Evolutionary conservation across 768 basidiomycete species (phyloP).

Genomic region (Solioccasus polychromus): DNA sequence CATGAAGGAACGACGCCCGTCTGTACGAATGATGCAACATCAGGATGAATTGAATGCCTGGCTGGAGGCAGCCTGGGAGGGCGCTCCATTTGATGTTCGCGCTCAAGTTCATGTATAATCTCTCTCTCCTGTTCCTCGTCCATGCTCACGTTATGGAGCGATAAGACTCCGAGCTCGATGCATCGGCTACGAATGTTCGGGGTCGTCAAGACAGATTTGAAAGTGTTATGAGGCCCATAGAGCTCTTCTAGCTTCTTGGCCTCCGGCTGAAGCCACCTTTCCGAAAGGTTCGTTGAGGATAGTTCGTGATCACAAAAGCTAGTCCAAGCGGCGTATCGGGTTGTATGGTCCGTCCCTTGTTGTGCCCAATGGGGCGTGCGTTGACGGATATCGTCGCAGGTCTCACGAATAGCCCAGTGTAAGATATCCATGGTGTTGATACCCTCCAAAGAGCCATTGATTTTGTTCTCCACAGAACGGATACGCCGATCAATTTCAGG

Average conservation of each 20-base stretch:
- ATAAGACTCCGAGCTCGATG: constrained; percentile 25
- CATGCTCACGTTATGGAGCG: constrained; percentile 18
- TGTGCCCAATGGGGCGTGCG: constrained; percentile 42
- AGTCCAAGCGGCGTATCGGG: constrained; percentile 25
- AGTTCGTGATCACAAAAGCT: constrained; percentile 10
- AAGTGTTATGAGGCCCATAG: constrained; percentile 25
- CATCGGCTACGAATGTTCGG: constrained; percentile 25
- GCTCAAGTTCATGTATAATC: constrained; percentile 40
- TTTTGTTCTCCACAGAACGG: too few species aligned
- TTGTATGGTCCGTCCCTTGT: constrained; percentile 39
- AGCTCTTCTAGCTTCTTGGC: constrained; percentile 37
- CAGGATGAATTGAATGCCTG: too few species aligned
- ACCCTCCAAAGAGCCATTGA: neutral
- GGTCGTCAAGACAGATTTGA: constrained; percentile 6
- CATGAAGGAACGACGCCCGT: too few species aligned
- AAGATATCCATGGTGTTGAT: constrained; percentile 35
- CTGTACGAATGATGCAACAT: too few species aligned
- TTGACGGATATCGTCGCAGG: constrained; percentile 40
- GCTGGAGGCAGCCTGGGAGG: too few species aligned
- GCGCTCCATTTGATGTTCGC: constrained; percentile 29
- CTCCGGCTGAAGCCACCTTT: constrained; percentile 40
- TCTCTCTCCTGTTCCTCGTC: constrained; percentile 50
- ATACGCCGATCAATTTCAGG: too few species aligned
- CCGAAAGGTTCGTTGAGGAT: constrained; percentile 7
- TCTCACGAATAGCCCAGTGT: constrained; percentile 44